These are phyloP conservation scores for Podila minutissima DNA, from an alignment of 192 early-diverging fungal species.

Conservation along the genomic window DNA sequence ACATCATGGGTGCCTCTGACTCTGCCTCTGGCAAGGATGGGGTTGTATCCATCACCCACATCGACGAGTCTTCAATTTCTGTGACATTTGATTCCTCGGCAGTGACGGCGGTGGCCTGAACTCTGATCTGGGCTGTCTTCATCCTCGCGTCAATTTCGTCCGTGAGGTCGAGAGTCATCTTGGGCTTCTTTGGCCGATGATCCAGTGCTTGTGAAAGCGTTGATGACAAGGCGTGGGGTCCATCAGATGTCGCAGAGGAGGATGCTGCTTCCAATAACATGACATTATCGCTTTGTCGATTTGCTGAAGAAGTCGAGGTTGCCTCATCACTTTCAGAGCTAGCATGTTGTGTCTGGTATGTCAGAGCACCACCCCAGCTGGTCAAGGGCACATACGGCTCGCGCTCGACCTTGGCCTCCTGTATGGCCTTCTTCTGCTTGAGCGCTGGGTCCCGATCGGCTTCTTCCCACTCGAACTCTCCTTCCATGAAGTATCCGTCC, in stretches of 20 bases:
- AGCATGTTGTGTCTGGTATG: background rate
- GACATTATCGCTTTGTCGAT: too few species aligned
- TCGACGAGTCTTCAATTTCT: background rate
- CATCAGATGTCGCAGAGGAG: too few species aligned
- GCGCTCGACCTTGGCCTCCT: background rate
- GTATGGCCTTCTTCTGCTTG: background rate
- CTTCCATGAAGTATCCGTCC: slow-evolving; percentile 33
- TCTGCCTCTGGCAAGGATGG: background rate
- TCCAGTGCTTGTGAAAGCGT: too few species aligned
- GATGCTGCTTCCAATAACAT: too few species aligned
- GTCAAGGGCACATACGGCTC: slow-evolving; percentile 6
- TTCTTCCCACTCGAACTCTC: slow-evolving; percentile 43
- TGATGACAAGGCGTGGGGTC: too few species aligned
- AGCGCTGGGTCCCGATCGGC: slow-evolving; percentile 35
- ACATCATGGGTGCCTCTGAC: background rate
- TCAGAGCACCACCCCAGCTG: slow-evolving; percentile 38
- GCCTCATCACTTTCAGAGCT: background rate
- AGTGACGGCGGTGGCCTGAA: background rate
- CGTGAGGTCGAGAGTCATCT: background rate
- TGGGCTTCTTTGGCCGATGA: background rate
- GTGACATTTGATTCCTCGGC: background rate
- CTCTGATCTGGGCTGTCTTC: background rate
- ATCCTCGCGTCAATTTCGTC: background rate
- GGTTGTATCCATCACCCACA: slow-evolving; percentile 16
- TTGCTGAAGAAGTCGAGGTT: too few species aligned